Evolutionary conservation across 768 basidiomycete species (phyloP), one percentile per base, ranked within the genome.

Genomic region (Mycena indigotica): DNA sequence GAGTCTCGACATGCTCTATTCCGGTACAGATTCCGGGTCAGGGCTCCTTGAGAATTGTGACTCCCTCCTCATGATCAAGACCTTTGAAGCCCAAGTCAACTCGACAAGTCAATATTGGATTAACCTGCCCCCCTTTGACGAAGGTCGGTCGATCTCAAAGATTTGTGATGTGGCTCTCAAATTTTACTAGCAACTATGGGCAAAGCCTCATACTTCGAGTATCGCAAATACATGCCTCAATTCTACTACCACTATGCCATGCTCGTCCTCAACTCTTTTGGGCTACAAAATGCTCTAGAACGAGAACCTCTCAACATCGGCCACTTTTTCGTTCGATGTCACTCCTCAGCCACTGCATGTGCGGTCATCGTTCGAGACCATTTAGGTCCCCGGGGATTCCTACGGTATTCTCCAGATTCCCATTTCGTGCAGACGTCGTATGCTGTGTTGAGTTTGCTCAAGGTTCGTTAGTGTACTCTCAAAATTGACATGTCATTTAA

Each of bases 231-330:
- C 50, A 83, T 84, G 39, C 79, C 82, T 25, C 76, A 83, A 62
- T 95, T 94, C 68, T 93, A 93, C 70, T 89, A 83, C 74, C 83
- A 92, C 69, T 96, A 96, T 66, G 84, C 88, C 24, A 84, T 85
- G 74, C 83, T 99, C 51, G 91, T 97, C 32, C 76, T 98, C 56
- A 95, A 97, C 69, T 96, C 95, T 1, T 99, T 99, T 65, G 96
- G 96, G 12, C 80, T 99, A 40, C 95, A 99, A 71, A 91, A 96
- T 67, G 93, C 96, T n/a, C 75, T 98, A 55, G 95, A 96, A 72
- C 81, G 84, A 19, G 80, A 83, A 3, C 73, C 82, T 0, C 72
- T 89, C 40, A 85, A 94, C 67, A 86, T 91, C 39, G 86, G 86
- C 0, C 87, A 94, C 73, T 94, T 94, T 75, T 93, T 94, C 67